Conservation (phyloP, 148 eudicot genomes). For the Beta vulgaris region DNA sequence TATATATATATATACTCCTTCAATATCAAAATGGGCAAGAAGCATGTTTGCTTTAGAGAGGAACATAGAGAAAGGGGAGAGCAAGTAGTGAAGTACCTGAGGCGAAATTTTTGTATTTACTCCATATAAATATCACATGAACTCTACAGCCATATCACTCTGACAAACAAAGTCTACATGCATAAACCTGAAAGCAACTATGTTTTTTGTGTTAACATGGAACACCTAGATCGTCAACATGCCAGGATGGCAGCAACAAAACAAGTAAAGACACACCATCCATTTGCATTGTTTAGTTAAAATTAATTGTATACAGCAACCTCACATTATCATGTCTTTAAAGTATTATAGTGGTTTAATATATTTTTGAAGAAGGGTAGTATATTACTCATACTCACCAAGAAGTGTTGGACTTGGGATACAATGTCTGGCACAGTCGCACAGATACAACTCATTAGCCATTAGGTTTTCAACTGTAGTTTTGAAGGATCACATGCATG, state of each 20-base stretch:
- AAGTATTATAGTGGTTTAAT: neutral
- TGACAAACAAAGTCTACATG: neutral
- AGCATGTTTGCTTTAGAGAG: neutral
- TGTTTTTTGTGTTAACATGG: neutral
- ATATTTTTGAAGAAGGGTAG: neutral
- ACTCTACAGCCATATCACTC: neutral
- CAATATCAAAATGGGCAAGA: neutral
- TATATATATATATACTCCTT: neutral
- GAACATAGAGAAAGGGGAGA: neutral
- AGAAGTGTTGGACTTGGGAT: neutral
- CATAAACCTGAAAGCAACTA: neutral
- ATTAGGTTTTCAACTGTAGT: neutral
- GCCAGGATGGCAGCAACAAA: neutral
- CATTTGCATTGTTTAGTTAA: neutral
- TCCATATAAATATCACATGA: neutral
- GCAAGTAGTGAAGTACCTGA: neutral
- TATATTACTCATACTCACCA: neutral
- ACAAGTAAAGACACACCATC: neutral
- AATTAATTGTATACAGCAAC: neutral
- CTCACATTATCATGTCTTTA: neutral
- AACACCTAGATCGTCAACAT: neutral
- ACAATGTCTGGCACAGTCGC: neutral
- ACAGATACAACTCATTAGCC: neutral
- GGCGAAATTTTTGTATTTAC: neutral
- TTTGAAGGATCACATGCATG: neutral